Conservation (phyloP, 2,329 filamentous ascomycete genomes). For the Chaetomium strumarium region DNA sequence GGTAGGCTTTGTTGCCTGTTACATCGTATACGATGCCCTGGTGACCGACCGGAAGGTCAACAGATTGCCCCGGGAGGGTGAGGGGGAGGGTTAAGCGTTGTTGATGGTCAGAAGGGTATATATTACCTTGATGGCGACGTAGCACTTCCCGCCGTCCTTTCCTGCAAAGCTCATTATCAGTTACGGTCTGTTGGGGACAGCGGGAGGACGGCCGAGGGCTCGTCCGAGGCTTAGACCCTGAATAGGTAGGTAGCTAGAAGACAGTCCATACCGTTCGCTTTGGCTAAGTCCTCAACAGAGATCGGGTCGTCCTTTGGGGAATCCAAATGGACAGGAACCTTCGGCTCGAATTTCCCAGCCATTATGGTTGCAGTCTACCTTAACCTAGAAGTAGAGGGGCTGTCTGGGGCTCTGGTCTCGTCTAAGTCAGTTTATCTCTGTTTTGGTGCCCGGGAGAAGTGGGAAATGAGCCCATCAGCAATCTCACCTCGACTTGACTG, state of each 20-base stretch:
- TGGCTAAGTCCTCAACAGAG: constrained; percentile 68
- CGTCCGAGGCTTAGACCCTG: too few relatives aligned
- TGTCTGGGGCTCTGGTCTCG: too few relatives aligned
- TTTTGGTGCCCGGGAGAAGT: not conserved
- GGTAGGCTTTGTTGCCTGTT: constrained; percentile 80
- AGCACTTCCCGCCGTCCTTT: constrained; percentile 56
- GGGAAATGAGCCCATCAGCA: too few relatives aligned
- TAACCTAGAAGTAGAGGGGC: not conserved
- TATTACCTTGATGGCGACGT: constrained; percentile 63
- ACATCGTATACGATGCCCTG: constrained; percentile 94
- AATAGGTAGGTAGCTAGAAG: too few relatives aligned
- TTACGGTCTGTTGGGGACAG: too few relatives aligned
- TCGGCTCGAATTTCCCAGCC: constrained; percentile 70
- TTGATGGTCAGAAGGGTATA: not conserved
- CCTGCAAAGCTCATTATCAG: constrained; percentile 42
- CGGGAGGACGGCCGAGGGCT: too few relatives aligned
- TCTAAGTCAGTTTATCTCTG: not conserved
- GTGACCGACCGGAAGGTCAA: too few relatives aligned
- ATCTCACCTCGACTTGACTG: too few relatives aligned
- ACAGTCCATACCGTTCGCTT: constrained; percentile 66
- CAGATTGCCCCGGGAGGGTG: too few relatives aligned
- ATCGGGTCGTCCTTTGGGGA: constrained; percentile 87
- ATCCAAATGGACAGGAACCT: constrained; percentile 65
- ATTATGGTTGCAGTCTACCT: constrained; percentile 32
- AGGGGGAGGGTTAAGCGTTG: not conserved